Conservation (phyloP, 2,329 filamentous ascomycete genomes). For the Pezicula neosporulosa region DNA sequence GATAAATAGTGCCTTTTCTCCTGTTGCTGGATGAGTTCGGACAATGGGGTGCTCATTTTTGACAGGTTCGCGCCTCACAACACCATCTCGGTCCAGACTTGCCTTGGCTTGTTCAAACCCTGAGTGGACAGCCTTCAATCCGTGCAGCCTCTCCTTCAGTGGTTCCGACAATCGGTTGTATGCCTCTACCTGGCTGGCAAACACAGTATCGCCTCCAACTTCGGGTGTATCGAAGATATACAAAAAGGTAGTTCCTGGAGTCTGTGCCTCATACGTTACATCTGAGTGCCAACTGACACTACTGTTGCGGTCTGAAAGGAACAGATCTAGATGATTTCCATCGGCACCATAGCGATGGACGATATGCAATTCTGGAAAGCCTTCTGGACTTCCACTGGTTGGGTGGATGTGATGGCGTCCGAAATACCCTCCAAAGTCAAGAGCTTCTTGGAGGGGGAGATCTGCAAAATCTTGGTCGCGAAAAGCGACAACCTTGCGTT, state of each 20-base stretch:
- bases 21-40: slow-evolving; percentile 76
- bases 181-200: slow-evolving; percentile 74
- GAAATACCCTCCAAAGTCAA: slow-evolving; percentile 71
- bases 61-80: slow-evolving; percentile 74
- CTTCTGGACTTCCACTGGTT: slow-evolving; percentile 70
- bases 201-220: slow-evolving; percentile 81
- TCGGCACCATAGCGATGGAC: slow-evolving; percentile 47
- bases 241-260: slow-evolving; percentile 85
- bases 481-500: slow-evolving; percentile 78
- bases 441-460: slow-evolving; percentile 65
- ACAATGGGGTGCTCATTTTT: slow-evolving; percentile 73
- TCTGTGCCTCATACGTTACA: slow-evolving; percentile 83
- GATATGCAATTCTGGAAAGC: slow-evolving; percentile 72
- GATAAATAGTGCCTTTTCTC: slow-evolving; percentile 79
- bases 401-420: slow-evolving; percentile 81
- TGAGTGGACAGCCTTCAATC: slow-evolving; percentile 77
- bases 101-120: slow-evolving; percentile 76
- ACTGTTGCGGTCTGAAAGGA: slow-evolving; percentile 45
- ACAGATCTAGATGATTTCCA: no score
- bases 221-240: slow-evolving; percentile 79
- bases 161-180: slow-evolving; percentile 76
- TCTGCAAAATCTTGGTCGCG: slow-evolving; percentile 71
- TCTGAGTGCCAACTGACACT: slow-evolving; percentile 88
- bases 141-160: slow-evolving; percentile 78
- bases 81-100: slow-evolving; percentile 61